Conservation (phyloP, 306 rosid species). For the Vigna mungo region DNA sequence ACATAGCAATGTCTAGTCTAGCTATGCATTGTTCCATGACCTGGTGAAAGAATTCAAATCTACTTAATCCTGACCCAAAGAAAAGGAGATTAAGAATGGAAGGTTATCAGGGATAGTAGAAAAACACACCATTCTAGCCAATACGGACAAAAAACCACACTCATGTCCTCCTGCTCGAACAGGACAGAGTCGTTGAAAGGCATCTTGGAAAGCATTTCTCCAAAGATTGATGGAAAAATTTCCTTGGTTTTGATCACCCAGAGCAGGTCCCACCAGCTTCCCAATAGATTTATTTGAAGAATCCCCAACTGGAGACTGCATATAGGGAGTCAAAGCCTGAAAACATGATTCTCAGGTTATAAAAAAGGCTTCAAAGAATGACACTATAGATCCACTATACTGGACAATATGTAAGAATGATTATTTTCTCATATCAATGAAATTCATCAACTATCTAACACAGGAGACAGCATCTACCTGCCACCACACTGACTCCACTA, state of each 20-base stretch:
- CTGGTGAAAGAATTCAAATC: conserved; percentile 64
- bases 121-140: conserved; percentile 77
- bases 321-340: conserved; percentile 92
- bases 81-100: too few relatives aligned
- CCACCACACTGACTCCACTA: conserved; percentile 99
- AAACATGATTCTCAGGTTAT: conserved; percentile 41
- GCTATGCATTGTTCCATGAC: conserved; percentile 89
- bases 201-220: conserved; percentile 91
- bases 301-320: conserved; percentile 71
- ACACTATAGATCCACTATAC: neutral
- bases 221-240: conserved; percentile 79
- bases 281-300: conserved; percentile 54
- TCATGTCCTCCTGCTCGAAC: conserved; percentile 93
- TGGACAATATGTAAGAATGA: neutral
- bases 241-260: conserved; percentile 92
- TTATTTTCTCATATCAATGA: conserved; percentile 12
- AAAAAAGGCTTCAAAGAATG: neutral
- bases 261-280: conserved; percentile 73
- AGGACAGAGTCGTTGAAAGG: conserved; percentile 90
- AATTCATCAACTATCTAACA: conserved; percentile 19
- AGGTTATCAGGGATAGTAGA: conserved; percentile 14
- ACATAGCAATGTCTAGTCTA: conserved; percentile 95
- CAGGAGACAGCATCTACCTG: conserved; percentile 65
- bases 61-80: too few relatives aligned
- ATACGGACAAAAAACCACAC: conserved; percentile 94